Evolutionary conservation across 2,329 filamentous ascomycete species (phyloP).

Genomic region (Fusarium mexicanum): DNA sequence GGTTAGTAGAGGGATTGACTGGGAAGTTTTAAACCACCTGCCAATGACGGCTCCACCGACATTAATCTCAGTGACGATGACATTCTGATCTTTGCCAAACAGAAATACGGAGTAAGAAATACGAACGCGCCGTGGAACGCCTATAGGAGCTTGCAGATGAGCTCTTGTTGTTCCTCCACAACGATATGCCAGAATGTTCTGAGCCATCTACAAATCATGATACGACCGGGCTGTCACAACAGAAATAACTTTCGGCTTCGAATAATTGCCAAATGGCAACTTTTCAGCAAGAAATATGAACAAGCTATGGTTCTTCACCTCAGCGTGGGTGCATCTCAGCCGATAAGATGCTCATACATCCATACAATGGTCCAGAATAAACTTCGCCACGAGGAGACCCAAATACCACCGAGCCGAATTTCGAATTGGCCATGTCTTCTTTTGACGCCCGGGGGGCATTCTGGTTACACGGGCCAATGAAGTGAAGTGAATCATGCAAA

Average conservation of each 20-base stretch:
- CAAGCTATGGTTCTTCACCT: accelerated
- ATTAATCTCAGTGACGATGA: accelerated
- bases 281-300: accelerated
- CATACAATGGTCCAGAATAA: neutral
- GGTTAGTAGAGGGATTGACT: neutral
- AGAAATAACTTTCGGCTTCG: accelerated
- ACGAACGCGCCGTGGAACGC: neutral
- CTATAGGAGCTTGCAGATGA: accelerated
- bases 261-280: accelerated
- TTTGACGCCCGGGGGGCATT: too few species aligned
- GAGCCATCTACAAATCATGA: neutral
- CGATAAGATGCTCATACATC: neutral
- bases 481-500: neutral
- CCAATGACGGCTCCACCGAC: neutral
- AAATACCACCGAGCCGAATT: accelerated
- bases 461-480: too few species aligned
- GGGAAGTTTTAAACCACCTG: neutral
- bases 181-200: accelerated
- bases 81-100: accelerated
- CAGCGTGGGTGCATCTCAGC: neutral
- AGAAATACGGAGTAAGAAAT: neutral
- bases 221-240: accelerated
- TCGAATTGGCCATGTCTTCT: too few species aligned
- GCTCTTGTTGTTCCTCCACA: neutral
- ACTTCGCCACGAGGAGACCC: accelerated